phyloP scores from a whole-genome alignment of 345 rosid species.

The Camelina sativa region DNA sequence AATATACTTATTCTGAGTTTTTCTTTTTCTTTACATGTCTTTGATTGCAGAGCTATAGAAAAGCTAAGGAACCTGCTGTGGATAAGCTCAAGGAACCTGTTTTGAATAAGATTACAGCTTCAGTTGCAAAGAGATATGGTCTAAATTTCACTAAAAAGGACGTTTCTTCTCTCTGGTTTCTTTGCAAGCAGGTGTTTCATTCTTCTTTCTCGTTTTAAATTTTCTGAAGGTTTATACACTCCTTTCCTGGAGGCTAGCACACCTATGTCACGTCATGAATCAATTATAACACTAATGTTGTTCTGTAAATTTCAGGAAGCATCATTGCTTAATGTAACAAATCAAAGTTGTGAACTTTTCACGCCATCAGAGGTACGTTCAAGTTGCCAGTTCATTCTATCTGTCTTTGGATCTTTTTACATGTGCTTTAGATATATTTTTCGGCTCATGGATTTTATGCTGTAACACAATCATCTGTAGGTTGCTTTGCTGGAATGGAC shows the following conservation, averaged over 20 bases:
- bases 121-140: slow-evolving; percentile 62
- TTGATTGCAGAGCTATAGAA: slow-evolving; percentile 58
- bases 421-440: not conserved
- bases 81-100: slow-evolving; percentile 83
- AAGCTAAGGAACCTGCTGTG: slow-evolving; percentile 70
- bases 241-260: not conserved
- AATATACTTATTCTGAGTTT: not conserved
- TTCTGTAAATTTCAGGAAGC: slow-evolving; percentile 69
- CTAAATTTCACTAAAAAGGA: slow-evolving; percentile 77
- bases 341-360: slow-evolving; percentile 91
- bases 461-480: slow-evolving; percentile 46
- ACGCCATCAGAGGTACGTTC: slow-evolving; percentile 81
- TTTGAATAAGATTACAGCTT: slow-evolving; percentile 68
- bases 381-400: slow-evolving; percentile 7
- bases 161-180: slow-evolving; percentile 85
- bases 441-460: not conserved
- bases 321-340: slow-evolving; percentile 76
- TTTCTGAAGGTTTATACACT: not conserved
- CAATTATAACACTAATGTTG: not conserved
- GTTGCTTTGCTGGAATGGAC: slow-evolving; percentile 95
- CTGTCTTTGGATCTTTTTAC: not conserved
- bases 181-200: slow-evolving; percentile 79
- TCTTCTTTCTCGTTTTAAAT: slow-evolving; percentile 11
- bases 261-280: not conserved
- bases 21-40: slow-evolving; percentile 18